Evolutionary conservation across 106 monocot genomes (phyloP), one percentile per base, ranked within the genome.

Genomic region (Chionographis japonica): DNA sequence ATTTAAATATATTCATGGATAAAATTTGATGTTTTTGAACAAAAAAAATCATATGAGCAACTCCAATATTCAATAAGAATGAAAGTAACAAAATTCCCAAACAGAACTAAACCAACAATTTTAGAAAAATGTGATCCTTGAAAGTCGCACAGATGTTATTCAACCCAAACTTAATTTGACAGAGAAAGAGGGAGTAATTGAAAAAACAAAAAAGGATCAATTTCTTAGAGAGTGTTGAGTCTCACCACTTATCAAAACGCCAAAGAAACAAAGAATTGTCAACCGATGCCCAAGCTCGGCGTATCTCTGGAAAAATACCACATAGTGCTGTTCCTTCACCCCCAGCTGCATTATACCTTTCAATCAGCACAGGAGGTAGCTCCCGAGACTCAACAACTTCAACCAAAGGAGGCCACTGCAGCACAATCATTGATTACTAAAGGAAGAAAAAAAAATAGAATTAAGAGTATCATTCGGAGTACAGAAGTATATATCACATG

Each of bases 311-410:
- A 68, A 97, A 97, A 37, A 92, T 85, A 60, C 97, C 97, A 72
- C 97, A 97, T 16, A 97, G 63, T 16, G 92, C 92, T n/a, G 97
- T 97, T 69, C 92, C 97, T 89, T 97, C 97, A 27, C 92, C 97
- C 36, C 89, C 92, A 51, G 82, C 74, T 38, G 85, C 86, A 84
- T 79, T 84, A 50, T 87, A 97, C 62, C 86, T 86, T 78, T 92
- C 92, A 67, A 92, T 84, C 3, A 97, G 71, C 41, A 75, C 76
- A 4, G 84, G 69, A 8, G 97, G 97, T 63, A 97, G 73, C 50
- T 97, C 92, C 62, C 86, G 75, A 19, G 79, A 84, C 59, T 85
- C 87, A 4, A 54, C 79, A 66, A 97, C 82, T 83, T 97, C 97
- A 68, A 80, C 79, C 46, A 87, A 54, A 67, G 92, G 78, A 67